Base-by-base conservation (phyloP, 352 stramenopile genomes). In the Globisporangium polare region DNA sequence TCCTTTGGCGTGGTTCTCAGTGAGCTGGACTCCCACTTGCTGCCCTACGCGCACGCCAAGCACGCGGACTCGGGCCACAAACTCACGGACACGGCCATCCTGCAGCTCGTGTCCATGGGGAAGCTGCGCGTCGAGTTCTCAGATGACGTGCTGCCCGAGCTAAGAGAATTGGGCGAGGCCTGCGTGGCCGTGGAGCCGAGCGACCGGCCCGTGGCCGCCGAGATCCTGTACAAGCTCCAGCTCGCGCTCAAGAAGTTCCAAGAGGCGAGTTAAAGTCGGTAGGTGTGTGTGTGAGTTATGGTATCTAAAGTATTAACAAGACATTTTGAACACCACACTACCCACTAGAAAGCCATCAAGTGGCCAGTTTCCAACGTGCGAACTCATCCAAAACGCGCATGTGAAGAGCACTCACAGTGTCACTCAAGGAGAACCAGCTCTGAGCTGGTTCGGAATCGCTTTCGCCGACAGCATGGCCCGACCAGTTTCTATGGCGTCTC, bases 1-100 rank as follows among this genome's bases (percentile, higher is more conserved):
- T 85, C 75, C 0, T 83, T 85, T 33, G 75, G 73, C n/a, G 62
- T 85, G 15, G 18, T 85, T 39, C 24, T 85, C 20, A 75, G 65
- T 46, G 75, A 85, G 43, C 61, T 85, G 3, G 75, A 80, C 58
- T 73, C 73, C 49, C 75, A 83, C 27, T 39, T 69, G 22, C 71
- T 82, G 60, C 75, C 75, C 33, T 85, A 85, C 31, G 63, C 58
- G n/a, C 55, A 61, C 18, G 41, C 43, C 0, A 68, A 66, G 27
- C 72, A 74, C 52, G 6, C 64, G 3, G 51, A 43, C 42, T 73
- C 53, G 9, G 75, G 73, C 41, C 58, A 61, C 20, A 72, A 70
- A 49, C 66, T 70, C 7, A 68, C 69, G 1, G 75, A 85, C 27
- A 54, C 69, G 26, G 66, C 57, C 1, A 78, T 85, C 24, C 52